Conservation (phyloP, 2,329 filamentous ascomycete genomes). For the Coniochaeta ligniaria region DNA sequence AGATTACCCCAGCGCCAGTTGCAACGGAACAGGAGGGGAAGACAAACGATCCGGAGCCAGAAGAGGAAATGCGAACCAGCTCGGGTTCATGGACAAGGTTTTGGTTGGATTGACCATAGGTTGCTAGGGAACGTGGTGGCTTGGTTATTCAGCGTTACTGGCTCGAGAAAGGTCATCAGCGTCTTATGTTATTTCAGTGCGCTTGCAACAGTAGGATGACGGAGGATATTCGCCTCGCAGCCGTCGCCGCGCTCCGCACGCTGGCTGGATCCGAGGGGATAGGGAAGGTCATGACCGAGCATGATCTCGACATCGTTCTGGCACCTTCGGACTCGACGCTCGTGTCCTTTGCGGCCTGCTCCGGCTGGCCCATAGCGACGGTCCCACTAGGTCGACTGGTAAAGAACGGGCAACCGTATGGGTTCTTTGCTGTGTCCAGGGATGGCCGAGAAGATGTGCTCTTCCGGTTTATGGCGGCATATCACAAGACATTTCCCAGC, state of each 20-base stretch:
- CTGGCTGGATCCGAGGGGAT: slow-evolving; percentile 8
- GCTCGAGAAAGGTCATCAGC: slow-evolving; percentile 8
- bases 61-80: no score
- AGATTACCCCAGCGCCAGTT: no score
- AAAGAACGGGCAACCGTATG: slow-evolving; percentile 18
- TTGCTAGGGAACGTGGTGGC: no score
- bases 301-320: slow-evolving; percentile 12
- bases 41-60: no score
- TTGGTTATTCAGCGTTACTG: no score
- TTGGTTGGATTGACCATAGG: no score
- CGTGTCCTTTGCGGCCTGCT: slow-evolving; percentile 10
- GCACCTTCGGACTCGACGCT: slow-evolving; percentile 12
- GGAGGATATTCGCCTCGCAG: slow-evolving; percentile 4
- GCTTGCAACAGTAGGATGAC: slow-evolving; percentile 9
- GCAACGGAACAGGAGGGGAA: no score
- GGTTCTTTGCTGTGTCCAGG: slow-evolving; percentile 17
- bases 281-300: slow-evolving; percentile 5
- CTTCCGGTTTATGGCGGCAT: slow-evolving; percentile 13
- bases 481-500: neutral
- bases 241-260: slow-evolving; percentile 3
- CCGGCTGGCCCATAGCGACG: slow-evolving; percentile 18
- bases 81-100: no score
- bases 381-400: slow-evolving; percentile 15
- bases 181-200: no score
- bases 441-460: slow-evolving; percentile 11